These are phyloP conservation scores for Aspergillus sp. DNA, from an alignment of 2,329 filamentous ascomycete species.

Conservation along the genomic window DNA sequence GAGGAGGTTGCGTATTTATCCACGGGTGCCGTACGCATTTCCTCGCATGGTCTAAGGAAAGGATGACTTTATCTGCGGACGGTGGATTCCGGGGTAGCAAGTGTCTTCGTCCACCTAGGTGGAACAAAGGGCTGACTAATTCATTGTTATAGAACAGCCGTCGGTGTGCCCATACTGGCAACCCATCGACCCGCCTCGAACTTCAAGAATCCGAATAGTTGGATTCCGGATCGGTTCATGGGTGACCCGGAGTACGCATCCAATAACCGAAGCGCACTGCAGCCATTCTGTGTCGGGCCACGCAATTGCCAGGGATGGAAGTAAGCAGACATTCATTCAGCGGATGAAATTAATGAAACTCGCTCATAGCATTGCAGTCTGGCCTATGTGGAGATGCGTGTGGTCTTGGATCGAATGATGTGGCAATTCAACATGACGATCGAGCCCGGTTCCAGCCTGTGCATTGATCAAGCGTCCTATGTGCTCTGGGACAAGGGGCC, in stretches of 20 bases:
- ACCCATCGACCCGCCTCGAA: background rate
- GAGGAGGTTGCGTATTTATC: conserved; percentile 43
- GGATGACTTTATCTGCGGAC: conserved; percentile 5
- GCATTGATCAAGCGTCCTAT: background rate
- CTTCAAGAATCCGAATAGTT: background rate
- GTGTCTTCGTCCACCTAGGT: background rate
- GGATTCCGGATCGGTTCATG: background rate
- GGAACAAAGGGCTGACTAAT: background rate
- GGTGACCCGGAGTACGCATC: background rate
- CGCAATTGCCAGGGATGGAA: background rate
- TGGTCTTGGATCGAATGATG: background rate
- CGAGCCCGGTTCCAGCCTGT: background rate
- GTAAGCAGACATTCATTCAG: background rate
- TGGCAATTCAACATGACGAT: background rate
- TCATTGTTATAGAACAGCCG: background rate
- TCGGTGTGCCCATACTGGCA: background rate
- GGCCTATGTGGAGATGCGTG: background rate
- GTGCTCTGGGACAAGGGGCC: background rate
- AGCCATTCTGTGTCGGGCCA: background rate
- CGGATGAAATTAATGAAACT: background rate
- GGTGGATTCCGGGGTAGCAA: conserved; percentile 4
- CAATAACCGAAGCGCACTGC: background rate
- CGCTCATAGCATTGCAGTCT: background rate
- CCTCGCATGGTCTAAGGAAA: conserved; percentile 4
- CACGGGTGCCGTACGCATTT: conserved; percentile 22